Evolutionary conservation across 345 rosid genomes (phyloP), one percentile per base, ranked within the genome.

Genomic region (Streptanthus diversifolius): DNA sequence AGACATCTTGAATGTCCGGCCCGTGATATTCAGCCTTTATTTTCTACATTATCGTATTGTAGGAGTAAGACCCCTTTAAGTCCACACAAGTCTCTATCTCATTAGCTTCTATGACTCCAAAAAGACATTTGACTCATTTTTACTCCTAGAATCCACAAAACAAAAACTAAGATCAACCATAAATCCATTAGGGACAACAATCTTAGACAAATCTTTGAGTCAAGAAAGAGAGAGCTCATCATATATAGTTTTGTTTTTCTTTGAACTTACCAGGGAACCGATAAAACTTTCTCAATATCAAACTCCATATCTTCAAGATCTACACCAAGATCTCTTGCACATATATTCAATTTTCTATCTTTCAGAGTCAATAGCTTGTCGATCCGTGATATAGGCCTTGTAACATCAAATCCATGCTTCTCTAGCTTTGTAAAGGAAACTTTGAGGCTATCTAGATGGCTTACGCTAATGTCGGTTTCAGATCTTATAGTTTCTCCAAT

Each of bases 321-420:
- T 11, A n/a, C 58, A 13, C 32, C 63, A 21, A 79, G 51, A 48
- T 22, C 64, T 35, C 37, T 56, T 14, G 73, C 18, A 11, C 49
- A 37, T 13, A 74, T 52, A 71, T 66, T 60, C 33, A 18, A 75
- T 27, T 66, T 82, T 30, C 44, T 64, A 9, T 77, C 80, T 72
- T 80, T 82, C 37, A 83, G 72, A 35, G 79, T 67, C 27, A 83
- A 41, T 71, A 90, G 56, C 36, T 79, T 80, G 30, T 77, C 64
- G 67, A 88, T 75, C 35, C 85, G 87, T 35, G 6, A 21, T 41
- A 40, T 68, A 12, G 74, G 82, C 37, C 68, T 14, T 3, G 56
- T 61, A 56, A 83, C 82, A 65, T 85, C 83, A 66, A 90, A 88
- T 21, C 93, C 96, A 40, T 85, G 81, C 37, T 77, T 82, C 74